A percentile compares a stretch with the other conserved stretches of the same genome.
Conservation (phyloP, 129 eudicot species). For the Deinandra increscens region DNA sequence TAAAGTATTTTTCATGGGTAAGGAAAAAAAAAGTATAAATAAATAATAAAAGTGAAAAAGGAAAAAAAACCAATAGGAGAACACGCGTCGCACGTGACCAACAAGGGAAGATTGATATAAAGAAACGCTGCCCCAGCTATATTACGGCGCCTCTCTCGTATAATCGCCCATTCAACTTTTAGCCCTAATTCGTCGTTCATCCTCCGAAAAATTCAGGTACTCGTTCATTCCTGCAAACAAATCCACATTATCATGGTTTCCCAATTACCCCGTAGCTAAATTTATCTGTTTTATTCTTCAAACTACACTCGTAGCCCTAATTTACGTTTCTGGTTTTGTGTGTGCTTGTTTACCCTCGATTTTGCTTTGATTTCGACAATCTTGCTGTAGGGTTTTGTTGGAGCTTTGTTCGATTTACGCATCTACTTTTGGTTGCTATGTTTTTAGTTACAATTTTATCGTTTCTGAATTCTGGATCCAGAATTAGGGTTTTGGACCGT, state of each 20-base stretch:
- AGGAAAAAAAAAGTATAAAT: background rate
- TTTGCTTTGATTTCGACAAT: background rate
- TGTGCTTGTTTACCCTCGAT: background rate
- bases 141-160: background rate
- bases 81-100: background rate
- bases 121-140: background rate
- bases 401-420: background rate
- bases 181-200: conserved; percentile 7
- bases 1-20: too few relatives aligned
- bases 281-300: background rate
- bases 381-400: background rate
- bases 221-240: background rate
- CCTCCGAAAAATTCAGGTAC: conserved; percentile 1
- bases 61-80: background rate
- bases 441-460: background rate
- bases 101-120: background rate
- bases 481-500: conserved; percentile 5
- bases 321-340: background rate
- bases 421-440: background rate
- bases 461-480: conserved; percentile 11
- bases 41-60: background rate
- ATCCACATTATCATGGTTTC: background rate
- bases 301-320: background rate
- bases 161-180: background rate
- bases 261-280: background rate